Conservation (phyloP, 148 eudicot species). For the Nepenthes gracilis region DNA sequence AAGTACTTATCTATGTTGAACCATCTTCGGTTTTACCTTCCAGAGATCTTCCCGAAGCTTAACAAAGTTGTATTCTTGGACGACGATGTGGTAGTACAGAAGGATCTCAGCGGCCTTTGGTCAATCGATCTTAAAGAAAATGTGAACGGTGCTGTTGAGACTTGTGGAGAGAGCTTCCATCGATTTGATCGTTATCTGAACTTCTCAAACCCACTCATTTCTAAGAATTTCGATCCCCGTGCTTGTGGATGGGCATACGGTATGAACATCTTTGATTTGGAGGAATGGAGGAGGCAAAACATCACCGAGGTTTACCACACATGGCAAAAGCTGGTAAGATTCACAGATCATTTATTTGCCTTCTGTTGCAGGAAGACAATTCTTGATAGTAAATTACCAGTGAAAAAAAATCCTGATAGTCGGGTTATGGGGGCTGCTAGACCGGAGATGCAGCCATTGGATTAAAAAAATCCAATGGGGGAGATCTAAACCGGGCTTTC, state of each 20-base stretch:
- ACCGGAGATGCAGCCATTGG: no score
- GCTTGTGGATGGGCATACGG: slow-evolving; percentile 98
- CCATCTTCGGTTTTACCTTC: slow-evolving; percentile 92
- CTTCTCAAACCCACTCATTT: slow-evolving; percentile 74
- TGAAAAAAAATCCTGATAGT: no score
- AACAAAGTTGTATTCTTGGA: slow-evolving; percentile 72
- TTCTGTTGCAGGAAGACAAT: background rate
- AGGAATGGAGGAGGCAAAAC: slow-evolving; percentile 82
- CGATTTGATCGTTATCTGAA: slow-evolving; percentile 82
- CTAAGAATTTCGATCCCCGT: slow-evolving; percentile 65
- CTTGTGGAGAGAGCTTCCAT: slow-evolving; percentile 78
- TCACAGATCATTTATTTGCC: background rate
- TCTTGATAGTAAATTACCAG: no score
- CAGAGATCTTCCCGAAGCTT: slow-evolving; percentile 82
- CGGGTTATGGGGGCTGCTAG: no score
- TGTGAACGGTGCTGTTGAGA: slow-evolving; percentile 82
- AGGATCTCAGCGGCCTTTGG: slow-evolving; percentile 79
- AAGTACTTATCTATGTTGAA: slow-evolving; percentile 79
- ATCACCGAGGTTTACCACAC: slow-evolving; percentile 76
- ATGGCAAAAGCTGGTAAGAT: slow-evolving; percentile 81
- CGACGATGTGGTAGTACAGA: slow-evolving; percentile 81
- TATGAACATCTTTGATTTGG: slow-evolving; percentile 79
- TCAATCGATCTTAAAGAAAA: slow-evolving; percentile 67
- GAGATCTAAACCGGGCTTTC: no score
- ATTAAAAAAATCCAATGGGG: no score